Conservation (phyloP, 1,284 basidiomycete species). For the Abortiporus biennis region DNA sequence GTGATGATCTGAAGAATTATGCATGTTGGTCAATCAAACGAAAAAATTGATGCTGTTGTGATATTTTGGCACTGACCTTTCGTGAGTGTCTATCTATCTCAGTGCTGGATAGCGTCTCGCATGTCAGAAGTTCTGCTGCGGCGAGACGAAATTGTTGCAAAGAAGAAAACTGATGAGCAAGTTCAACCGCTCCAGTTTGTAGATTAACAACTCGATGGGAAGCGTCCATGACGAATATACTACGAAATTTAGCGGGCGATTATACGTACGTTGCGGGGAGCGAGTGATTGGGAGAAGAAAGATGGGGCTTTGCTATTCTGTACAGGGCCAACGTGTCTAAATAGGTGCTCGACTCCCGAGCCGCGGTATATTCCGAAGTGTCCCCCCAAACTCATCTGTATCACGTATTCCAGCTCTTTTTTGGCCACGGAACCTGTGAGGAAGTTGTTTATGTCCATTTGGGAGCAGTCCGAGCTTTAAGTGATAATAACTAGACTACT, state of each 20-base stretch:
- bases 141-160: slow-evolving; percentile 12
- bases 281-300: slow-evolving; percentile 5
- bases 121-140: slow-evolving; percentile 11
- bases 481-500: no score
- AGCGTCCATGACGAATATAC: slow-evolving; percentile 1
- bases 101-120: slow-evolving; percentile 7
- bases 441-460: not conserved
- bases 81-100: slow-evolving; percentile 11
- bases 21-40: not conserved
- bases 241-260: no score
- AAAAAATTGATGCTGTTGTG: not conserved
- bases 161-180: slow-evolving; percentile 12
- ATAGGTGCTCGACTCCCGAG: slow-evolving; percentile 13
- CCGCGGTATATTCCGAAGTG: slow-evolving; percentile 13
- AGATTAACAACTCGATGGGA: slow-evolving; percentile 7
- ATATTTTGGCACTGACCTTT: slow-evolving; percentile 8
- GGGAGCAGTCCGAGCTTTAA: no score
- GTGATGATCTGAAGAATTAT: slow-evolving; percentile 11
- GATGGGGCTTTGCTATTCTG: slow-evolving; percentile 1
- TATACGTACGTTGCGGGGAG: slow-evolving; percentile 2
- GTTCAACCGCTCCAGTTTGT: slow-evolving; percentile 10
- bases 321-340: slow-evolving; percentile 16
- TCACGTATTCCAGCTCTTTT: slow-evolving; percentile 6
- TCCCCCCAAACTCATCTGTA: slow-evolving; percentile 8
- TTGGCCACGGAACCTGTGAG: slow-evolving; percentile 1